A percentile compares a stretch with the other conserved stretches of the same genome.
Evolutionary conservation across 208 protist species (phyloP).

Genomic region (Crithidia expoeki): DNA sequence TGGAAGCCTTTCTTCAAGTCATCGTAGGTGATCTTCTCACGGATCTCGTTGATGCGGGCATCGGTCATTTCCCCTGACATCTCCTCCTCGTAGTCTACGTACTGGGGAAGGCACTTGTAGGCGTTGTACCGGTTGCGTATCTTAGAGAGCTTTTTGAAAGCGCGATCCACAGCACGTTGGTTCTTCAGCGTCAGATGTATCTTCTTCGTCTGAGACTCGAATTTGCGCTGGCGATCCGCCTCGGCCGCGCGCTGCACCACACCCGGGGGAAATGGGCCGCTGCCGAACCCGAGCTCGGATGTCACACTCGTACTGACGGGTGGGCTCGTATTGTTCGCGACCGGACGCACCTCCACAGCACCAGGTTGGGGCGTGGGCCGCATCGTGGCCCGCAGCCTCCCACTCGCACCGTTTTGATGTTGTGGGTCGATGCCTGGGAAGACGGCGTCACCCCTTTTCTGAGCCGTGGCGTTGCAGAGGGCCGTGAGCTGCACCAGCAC

Average conservation of each 20-base stretch:
- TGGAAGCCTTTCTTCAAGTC: constrained; percentile 61
- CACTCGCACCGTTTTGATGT: constrained; percentile 37
- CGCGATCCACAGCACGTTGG: constrained; percentile 60
- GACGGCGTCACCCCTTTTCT: constrained; percentile 40
- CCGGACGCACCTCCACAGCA: neutral
- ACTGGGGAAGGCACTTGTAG: constrained; percentile 41
- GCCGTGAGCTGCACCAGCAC: constrained; percentile 32
- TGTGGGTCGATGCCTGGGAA: constrained; percentile 74
- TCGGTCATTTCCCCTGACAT: constrained; percentile 39
- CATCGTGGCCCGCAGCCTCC: constrained; percentile 36
- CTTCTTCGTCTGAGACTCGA: constrained; percentile 42
- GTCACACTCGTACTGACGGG: neutral
- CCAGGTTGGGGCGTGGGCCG: constrained; percentile 11
- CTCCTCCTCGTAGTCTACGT: constrained; percentile 57
- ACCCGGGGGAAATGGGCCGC: constrained; percentile 34
- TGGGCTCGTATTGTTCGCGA: neutral
- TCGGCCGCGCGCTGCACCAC: constrained; percentile 24
- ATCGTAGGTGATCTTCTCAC: constrained; percentile 50
- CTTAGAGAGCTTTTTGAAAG: constrained; percentile 44
- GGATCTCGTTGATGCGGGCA: constrained; percentile 46
- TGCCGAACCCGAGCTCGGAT: constrained; percentile 20
- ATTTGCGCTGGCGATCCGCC: constrained; percentile 29
- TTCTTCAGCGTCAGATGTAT: constrained; percentile 57
- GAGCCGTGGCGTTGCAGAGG: constrained; percentile 37
- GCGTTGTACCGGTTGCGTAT: constrained; percentile 53